A percentile compares a stretch with the other conserved stretches of the same genome.
Evolutionary conservation across 495 filamentous ascomycete genomes (phyloP).

Genomic region (Penicillium soppii): DNA sequence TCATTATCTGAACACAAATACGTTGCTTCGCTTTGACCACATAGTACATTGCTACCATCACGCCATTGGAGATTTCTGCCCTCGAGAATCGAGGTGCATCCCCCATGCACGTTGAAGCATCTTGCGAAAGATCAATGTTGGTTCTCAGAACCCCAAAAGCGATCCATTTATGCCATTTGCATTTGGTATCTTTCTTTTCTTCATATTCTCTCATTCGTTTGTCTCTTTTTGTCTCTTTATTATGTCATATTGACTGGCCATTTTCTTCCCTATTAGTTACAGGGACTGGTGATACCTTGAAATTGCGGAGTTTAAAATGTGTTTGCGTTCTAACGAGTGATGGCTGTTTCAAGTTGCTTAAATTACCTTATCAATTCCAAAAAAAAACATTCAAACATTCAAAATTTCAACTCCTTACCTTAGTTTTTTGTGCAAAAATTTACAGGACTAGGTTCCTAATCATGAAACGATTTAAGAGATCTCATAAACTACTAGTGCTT

Average conservation of each 20-base stretch:
- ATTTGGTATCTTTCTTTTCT: slow-evolving; percentile 13
- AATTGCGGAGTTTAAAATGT: slow-evolving; percentile 14
- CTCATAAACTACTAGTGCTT: too few relatives aligned
- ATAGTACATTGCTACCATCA: neutral
- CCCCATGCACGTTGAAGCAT: slow-evolving; percentile 1
- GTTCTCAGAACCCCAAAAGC: slow-evolving; percentile 18
- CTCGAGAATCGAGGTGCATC: neutral
- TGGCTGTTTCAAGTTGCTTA: slow-evolving; percentile 8
- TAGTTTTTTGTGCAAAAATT: too few relatives aligned
- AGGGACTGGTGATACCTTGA: slow-evolving; percentile 21
- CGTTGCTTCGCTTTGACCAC: slow-evolving; percentile 1
- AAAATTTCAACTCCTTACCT: neutral
- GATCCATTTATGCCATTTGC: slow-evolving; percentile 13
- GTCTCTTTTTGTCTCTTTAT: slow-evolving; percentile 6
- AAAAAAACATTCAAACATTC: too few relatives aligned
- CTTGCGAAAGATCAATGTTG: slow-evolving; percentile 13
- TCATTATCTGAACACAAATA: neutral
- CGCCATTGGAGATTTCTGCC: neutral
- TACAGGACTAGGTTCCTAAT: too few relatives aligned
- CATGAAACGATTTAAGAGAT: too few relatives aligned
- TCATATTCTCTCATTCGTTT: slow-evolving; percentile 6
- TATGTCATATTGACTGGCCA: slow-evolving; percentile 9
- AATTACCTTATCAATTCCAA: slow-evolving; percentile 8
- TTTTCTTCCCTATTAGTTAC: slow-evolving; percentile 2
- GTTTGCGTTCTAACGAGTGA: slow-evolving; percentile 12